Evolutionary conservation across 305 asterid species (phyloP).

Genomic region (Ajuga reptans): DNA sequence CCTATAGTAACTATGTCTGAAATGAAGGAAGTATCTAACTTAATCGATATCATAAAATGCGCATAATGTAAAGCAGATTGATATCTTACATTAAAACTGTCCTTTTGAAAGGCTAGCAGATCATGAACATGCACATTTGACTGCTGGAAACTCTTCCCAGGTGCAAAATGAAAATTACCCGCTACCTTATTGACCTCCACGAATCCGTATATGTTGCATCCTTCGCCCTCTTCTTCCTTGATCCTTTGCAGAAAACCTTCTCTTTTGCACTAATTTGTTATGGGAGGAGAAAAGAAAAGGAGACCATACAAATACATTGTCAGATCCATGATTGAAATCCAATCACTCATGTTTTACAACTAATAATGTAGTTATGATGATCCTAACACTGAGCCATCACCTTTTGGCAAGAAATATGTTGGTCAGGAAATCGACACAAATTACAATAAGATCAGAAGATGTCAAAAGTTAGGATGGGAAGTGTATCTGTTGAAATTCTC

Average conservation of each 20-base stretch:
- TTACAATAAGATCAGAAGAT: neutral
- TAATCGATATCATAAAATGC: neutral
- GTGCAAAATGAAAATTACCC: conserved; percentile 96
- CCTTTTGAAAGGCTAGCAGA: conserved; percentile 80
- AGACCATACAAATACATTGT: neutral
- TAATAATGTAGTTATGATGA: neutral
- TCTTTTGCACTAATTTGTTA: conserved; percentile 66
- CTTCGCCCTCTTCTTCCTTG: conserved; percentile 96
- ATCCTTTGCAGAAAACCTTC: conserved; percentile 91
- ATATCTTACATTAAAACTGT: conserved; percentile 79
- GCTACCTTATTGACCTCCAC: conserved; percentile 93
- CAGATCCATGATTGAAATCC: neutral
- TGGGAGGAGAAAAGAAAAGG: neutral
- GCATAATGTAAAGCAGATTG: conserved; percentile 13
- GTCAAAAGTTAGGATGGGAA: neutral
- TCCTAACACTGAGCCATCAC: neutral
- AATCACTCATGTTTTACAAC: neutral
- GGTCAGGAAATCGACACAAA: neutral
- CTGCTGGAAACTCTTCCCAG: conserved; percentile 98
- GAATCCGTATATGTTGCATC: conserved; percentile 86
- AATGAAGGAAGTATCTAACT: neutral
- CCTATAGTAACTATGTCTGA: neutral
- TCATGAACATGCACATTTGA: conserved; percentile 81
- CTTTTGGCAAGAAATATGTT: conserved; percentile 10
- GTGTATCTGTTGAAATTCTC: neutral